Base-by-base conservation (phyloP, 768 basidiomycete genomes). In the Mycena maculata region DNA sequence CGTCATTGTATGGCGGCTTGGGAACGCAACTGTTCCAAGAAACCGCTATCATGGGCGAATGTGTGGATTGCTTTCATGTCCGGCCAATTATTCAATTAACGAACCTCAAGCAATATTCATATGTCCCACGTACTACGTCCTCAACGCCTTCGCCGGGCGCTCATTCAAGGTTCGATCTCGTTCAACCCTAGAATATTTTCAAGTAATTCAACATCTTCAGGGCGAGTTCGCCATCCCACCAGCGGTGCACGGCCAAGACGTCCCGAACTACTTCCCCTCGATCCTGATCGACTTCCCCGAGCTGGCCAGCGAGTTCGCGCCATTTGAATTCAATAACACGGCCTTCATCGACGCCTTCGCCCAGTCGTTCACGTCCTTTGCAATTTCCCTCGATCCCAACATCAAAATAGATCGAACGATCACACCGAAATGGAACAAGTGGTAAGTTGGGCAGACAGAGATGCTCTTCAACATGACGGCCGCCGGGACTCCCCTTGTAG, bases 81-180 rank as follows among this genome's bases (percentile, higher is more conserved):
- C 8, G 33, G 33, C 6, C 6, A 36, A 36, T 6, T 6, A 36
- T 7, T 36, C n/a, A n/a, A 13, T 13, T 36, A 6, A 36, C 13
- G 8, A 30, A 4, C 13, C 2, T 25, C 10, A 12, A 80, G 79
- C 77, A 4, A 77, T 76, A 12, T 71, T 80, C 42, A 67, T 76
- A 27, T 80, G 79, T 47, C 79, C 78, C 13, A 72, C 76, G 2
- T 76, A 79, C 48, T 69, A 59, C 47, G 23, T 78, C 41, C 69
- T 79, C 7, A 25, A 60, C 11, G 47, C 79, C 16, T 80, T 77
- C 48, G 12, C 52, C 12, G 44, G 56, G 5, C 74, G 13, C 57
- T 76, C 28, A 74, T 80, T 45, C 79, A 80, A 55, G 53, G 38
- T 55, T 18, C 23, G 53, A 28, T 28, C 15, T 50, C 27, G 23